Evolutionary conservation across 352 stramenopile species (phyloP), one percentile per base, ranked within the genome.

Genomic region (Globisporangium carolinianum): DNA sequence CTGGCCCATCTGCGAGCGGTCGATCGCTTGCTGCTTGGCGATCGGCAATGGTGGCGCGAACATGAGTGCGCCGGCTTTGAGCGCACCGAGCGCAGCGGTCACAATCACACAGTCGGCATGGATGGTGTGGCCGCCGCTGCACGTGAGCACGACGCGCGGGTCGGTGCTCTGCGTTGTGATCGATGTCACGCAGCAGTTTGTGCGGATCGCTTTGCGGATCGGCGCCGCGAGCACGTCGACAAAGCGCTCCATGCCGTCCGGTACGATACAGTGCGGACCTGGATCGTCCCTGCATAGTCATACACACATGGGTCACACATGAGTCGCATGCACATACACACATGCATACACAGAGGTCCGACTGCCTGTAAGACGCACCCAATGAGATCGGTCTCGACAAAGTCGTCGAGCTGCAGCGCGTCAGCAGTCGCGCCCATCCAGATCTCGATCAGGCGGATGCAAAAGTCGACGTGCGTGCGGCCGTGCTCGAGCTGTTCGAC

Each of bases 371-470:
- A 32, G 46, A 62, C 69, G 11, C 61, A 86, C 76, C 73, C 73
- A 24, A 85, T 75, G 24, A 85, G 48, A 10, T 86, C 73, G 12
- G 69, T 72, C 37, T 80, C 71, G 15, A 67, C 49, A 51, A 87
- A 87, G 55, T 83, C 70, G 32, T 83, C 77, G 14, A 87, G 67
- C 58, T 86, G 75, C 14, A 87, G 59, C 39, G 68, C 62, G 32
- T 86, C 67, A 0, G 71, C 68, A 3, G 71, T 72, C 6, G 73
- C 62, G 4, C 77, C 77, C 63, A 87, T 82, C 73, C 75, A 87
- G 49, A 79, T 62, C 58, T 87, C 75, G 38, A 86, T 73, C 47
- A 83, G 53, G 4, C 65, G 69, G 24, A 86, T 39, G 37, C 73
- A 84, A 32, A 84, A 55, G 7, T 73, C 55, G 32, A 86, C 18